Base-by-base conservation (phyloP, 2,329 filamentous ascomycete species). In the Talaromyces sp. region DNA sequence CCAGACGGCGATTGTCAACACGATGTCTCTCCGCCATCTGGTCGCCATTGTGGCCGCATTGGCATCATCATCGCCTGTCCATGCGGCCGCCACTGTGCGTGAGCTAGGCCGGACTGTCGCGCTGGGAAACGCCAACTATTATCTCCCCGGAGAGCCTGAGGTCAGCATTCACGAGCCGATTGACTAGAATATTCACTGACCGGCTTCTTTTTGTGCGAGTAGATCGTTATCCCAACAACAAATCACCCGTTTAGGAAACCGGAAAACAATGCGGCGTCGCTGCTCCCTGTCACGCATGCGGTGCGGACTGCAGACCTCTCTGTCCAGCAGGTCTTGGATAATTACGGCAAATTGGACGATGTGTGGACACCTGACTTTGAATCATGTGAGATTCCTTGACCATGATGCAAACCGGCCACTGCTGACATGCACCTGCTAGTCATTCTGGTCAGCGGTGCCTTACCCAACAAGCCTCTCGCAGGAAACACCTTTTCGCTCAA, bases 141-240 rank as follows among this genome's bases (percentile, higher is more conserved):
- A 57, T 57, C 27, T 47, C 18, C 40, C 56, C 23, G 40, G 56
- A 18, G 44, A 57, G 40, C 56, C 56, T 14, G 56, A 57, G 56
- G 56, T 50, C 30, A 31, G 56, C 14, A 28, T 30, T 56, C 36
- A 47, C 23, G 44, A 12, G 18, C 18, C 7, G 14, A 47, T 47
- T 47, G 23, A 47, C 44, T 18, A 27, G 44, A 16, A 23, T 47
- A 27, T 27, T 10, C n/a, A 23, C 23, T 47, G 23, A 47, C 44
- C 6, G 36, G 23, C 4, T 8, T 16, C 18, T 47, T 23, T 12
- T 10, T 18, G 18, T 47, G 18, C 44, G 44, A 47, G 44, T 18
- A 47, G 44, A 4, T 47, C 44, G 23, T 47, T 10, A 27, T 47
- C 18, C 44, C n/a, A 27, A 27, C 18, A 9, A 10, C 44, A 8